phyloP scores from a whole-genome alignment of 768 basidiomycete genomes.

The Phanerochaete carnosa region DNA sequence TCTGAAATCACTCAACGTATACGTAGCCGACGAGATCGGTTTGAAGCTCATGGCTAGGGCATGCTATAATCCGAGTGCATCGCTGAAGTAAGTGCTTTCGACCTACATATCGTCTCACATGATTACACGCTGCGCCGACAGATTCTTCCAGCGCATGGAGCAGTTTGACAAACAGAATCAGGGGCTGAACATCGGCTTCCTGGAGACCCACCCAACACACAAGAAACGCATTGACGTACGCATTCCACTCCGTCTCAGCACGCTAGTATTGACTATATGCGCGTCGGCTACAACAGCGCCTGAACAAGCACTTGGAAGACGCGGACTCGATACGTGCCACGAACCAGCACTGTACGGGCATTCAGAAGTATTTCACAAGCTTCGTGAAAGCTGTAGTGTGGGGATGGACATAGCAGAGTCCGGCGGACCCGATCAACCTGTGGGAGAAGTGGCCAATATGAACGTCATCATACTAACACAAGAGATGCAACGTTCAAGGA shows the following conservation, averaged over 20 bases:
- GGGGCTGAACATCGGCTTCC: conserved; percentile 47
- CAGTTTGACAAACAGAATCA: conserved; percentile 44
- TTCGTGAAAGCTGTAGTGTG: not conserved
- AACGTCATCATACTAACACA: no score
- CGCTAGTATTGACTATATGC: not conserved
- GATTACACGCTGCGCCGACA: conserved; percentile 22
- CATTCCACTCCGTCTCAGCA: not conserved
- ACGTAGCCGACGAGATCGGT: conserved; percentile 81
- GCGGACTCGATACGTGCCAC: conserved; percentile 51
- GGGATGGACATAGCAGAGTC: no score
- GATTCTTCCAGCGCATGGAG: conserved; percentile 70
- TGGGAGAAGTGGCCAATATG: no score
- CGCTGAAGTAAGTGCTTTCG: conserved; percentile 56
- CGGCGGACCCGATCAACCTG: no score
- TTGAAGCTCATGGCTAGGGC: conserved; percentile 76
- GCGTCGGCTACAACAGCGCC: conserved; percentile 16
- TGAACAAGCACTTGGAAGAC: conserved; percentile 54
- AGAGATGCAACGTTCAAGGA: no score
- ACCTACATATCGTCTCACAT: not conserved
- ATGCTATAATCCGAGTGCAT: conserved; percentile 80
- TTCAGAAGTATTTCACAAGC: not conserved
- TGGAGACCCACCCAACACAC: conserved; percentile 80
- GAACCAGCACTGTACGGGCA: conserved; percentile 49
- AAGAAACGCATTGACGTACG: conserved; percentile 68
- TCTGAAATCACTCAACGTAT: not conserved